phyloP scores from a whole-genome alignment of 2,329 filamentous ascomycete genomes.

The Cryphonectria nitschkei region DNA sequence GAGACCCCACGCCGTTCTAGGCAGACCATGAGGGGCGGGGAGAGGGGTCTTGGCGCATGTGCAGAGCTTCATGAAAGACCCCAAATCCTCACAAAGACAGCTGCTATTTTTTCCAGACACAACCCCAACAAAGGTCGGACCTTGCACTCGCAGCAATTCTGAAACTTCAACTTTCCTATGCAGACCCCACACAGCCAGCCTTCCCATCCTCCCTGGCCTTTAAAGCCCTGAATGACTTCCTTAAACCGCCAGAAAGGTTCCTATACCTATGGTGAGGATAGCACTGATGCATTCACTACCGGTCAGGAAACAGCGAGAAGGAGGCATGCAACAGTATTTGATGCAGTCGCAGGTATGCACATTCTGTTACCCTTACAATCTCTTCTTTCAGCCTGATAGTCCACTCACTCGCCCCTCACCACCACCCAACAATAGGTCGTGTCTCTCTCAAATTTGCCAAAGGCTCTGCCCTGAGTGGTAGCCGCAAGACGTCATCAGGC shows the following conservation, averaged over 20 bases:
- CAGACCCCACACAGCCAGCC: not conserved
- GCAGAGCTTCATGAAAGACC: not conserved
- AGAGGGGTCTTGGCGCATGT: conserved; percentile 1
- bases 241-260: conserved; percentile 30
- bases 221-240: conserved; percentile 33
- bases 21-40: not conserved
- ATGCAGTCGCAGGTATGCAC: conserved; percentile 69
- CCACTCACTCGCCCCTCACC: conserved; percentile 12
- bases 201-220: too few relatives aligned
- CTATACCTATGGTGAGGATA: conserved; percentile 30
- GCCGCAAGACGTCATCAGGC: conserved; percentile 30
- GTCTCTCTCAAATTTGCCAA: conserved; percentile 27
- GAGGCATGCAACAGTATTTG: conserved; percentile 64
- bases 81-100: not conserved
- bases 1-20: not conserved
- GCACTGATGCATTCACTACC: conserved; percentile 31
- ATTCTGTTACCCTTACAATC: not conserved
- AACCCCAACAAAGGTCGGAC: not conserved
- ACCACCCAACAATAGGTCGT: conserved; percentile 23
- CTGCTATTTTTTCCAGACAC: not conserved
- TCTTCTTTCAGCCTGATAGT: not conserved
- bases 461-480: conserved; percentile 20
- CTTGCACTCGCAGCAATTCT: not conserved
- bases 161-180: not conserved
- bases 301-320: conserved; percentile 36